Evolutionary conservation across 2,329 filamentous ascomycete genomes (phyloP).

Genomic region (Westerdykella sp.): DNA sequence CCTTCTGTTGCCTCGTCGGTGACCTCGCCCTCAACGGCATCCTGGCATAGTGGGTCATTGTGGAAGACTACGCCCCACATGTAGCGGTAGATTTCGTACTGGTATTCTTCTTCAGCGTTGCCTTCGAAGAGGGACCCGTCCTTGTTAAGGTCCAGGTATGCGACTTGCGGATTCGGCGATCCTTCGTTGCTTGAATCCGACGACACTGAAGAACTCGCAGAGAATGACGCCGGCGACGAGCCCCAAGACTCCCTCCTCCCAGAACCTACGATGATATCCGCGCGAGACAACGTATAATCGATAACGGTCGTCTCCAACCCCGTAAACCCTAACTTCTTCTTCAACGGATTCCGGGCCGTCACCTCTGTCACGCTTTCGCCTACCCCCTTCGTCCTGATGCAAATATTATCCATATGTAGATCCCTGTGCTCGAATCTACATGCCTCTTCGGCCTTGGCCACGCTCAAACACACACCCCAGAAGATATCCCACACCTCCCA

Average conservation of each 20-base stretch:
- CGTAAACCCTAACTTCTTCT: conserved; percentile 46
- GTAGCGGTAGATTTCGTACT: conserved; percentile 52
- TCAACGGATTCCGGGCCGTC: conserved; percentile 31
- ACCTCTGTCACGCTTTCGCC: conserved; percentile 12
- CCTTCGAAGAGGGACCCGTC: conserved; percentile 43
- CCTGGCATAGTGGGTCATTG: conserved; percentile 37
- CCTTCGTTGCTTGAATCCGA: conserved; percentile 2
- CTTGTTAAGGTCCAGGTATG: conserved; percentile 43
- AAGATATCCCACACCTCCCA: conserved; percentile 57
- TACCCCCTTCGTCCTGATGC: conserved; percentile 38
- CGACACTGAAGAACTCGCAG: conserved; percentile 7
- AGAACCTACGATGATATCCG: conserved; percentile 37
- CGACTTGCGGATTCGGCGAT: conserved; percentile 17
- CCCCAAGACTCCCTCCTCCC: background rate
- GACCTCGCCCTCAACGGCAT: conserved; percentile 1
- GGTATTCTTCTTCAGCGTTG: conserved; percentile 45
- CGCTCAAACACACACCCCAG: conserved; percentile 57
- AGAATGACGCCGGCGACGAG: conserved; percentile 9
- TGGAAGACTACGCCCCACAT: conserved; percentile 45
- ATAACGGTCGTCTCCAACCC: conserved; percentile 58
- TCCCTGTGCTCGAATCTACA: conserved; percentile 61
- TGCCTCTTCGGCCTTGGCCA: conserved; percentile 56
- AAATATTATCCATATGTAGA: conserved; percentile 62
- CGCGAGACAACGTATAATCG: conserved; percentile 62
- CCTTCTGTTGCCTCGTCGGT: conserved; percentile 7